Percentiles rank a stretch among this genome's conserved stretches.
These are phyloP conservation scores for Apiospora rasikravindrae DNA, from an alignment of 2,329 filamentous ascomycete species.

Conservation along the genomic window DNA sequence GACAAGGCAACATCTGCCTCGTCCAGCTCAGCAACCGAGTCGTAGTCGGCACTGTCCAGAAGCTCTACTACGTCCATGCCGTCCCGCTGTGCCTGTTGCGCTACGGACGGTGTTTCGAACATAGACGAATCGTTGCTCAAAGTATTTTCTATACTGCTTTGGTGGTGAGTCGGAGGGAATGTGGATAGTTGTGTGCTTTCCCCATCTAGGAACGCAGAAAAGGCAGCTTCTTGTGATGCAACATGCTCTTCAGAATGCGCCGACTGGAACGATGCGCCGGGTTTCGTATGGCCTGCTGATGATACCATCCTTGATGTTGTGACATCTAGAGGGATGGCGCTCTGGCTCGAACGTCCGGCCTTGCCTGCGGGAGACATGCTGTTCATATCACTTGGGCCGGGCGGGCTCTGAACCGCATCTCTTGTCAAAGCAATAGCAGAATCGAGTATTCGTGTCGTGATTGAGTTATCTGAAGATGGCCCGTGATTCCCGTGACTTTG, in stretches of 20 bases:
- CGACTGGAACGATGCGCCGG: slow-evolving; percentile 32
- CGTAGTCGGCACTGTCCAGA: slow-evolving; percentile 30
- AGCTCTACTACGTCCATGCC: slow-evolving; percentile 36
- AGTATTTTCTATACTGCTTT: not conserved
- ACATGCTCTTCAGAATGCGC: slow-evolving; percentile 35
- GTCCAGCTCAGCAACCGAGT: slow-evolving; percentile 28
- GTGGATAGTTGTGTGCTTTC: slow-evolving; percentile 28
- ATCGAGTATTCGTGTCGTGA: not conserved
- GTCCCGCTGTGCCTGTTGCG: slow-evolving; percentile 27
- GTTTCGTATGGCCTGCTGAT: not conserved
- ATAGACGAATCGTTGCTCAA: not conserved
- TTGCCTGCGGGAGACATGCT: not conserved
- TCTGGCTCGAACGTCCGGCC: slow-evolving; percentile 13
- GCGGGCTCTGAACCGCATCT: not conserved
- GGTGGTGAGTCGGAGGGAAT: not conserved
- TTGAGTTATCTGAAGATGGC: not conserved
- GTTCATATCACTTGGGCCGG: not conserved
- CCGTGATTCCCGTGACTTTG: not conserved
- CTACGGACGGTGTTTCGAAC: not conserved
- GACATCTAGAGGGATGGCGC: not conserved
- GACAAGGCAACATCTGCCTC: slow-evolving; percentile 27
- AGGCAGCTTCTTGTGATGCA: slow-evolving; percentile 40
- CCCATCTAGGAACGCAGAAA: slow-evolving; percentile 43
- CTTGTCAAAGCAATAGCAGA: slow-evolving; percentile 3
- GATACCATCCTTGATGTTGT: slow-evolving; percentile 1